Evolutionary conservation across 768 basidiomycete species (phyloP).

Genomic region (Amanita brunnescens): DNA sequence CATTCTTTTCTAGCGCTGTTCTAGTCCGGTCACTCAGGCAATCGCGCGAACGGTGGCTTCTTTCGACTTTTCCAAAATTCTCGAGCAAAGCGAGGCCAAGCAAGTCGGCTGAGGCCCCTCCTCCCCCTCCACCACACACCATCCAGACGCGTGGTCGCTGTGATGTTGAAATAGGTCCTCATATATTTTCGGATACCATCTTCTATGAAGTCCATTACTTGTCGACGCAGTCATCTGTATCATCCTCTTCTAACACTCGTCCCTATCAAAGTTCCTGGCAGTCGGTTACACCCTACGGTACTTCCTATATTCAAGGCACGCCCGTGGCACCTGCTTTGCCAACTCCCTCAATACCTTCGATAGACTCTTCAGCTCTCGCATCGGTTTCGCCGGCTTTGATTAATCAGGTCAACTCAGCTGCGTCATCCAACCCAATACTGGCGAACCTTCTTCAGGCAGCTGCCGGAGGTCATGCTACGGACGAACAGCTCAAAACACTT

Average conservation of each 20-base stretch:
- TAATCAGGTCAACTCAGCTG: conserved; percentile 56
- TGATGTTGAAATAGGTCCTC: conserved; percentile 68
- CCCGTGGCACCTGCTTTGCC: conserved; percentile 14
- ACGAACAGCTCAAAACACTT: conserved; percentile 59
- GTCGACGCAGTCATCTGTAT: conserved; percentile 17
- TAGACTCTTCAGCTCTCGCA: conserved; percentile 36
- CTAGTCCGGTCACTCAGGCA: conserved; percentile 62
- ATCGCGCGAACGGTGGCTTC: conserved; percentile 69
- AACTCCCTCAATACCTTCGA: conserved; percentile 21
- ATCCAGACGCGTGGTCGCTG: conserved; percentile 59
- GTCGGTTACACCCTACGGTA: conserved; percentile 6
- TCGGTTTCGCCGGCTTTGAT: conserved; percentile 51
- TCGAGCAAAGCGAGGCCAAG: conserved; percentile 54
- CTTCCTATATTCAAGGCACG: conserved; percentile 9
- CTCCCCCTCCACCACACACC: conserved; percentile 57
- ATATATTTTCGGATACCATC: conserved; percentile 56
- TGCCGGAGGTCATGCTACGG: conserved; percentile 49
- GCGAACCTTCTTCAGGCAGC: conserved; percentile 58
- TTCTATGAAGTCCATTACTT: conserved; percentile 72
- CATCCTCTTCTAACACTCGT: neutral
- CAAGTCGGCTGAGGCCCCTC: conserved; percentile 32
- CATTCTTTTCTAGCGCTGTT: conserved; percentile 37
- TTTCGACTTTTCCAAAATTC: conserved; percentile 61
- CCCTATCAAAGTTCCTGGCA: conserved; percentile 3
- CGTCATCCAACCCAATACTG: conserved; percentile 58